phyloP scores from a whole-genome alignment of 2,329 filamentous ascomycete genomes.

The Alternaria sp. region DNA sequence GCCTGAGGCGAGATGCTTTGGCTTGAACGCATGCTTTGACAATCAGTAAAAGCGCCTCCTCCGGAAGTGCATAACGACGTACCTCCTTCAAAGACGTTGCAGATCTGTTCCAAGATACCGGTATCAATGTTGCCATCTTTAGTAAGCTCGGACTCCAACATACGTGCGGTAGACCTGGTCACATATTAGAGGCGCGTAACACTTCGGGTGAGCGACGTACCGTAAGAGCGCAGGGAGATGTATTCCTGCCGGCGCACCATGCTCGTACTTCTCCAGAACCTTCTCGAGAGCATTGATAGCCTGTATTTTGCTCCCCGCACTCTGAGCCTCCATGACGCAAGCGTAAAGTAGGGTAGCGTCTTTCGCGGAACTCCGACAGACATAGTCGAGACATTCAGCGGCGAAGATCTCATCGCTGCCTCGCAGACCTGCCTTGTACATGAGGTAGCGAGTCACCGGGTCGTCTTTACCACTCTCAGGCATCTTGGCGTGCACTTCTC shows the following conservation, averaged over 20 bases:
- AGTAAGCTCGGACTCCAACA: constrained; percentile 54
- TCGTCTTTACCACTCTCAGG: constrained; percentile 64
- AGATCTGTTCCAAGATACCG: constrained; percentile 57
- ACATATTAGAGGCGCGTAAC: constrained; percentile 8
- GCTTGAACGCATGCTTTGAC: constrained; percentile 54
- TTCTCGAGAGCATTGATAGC: constrained; percentile 66
- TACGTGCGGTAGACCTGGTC: constrained; percentile 52
- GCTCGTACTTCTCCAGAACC: constrained; percentile 64
- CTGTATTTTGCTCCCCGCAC: constrained; percentile 66
- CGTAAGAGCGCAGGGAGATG: constrained; percentile 70
- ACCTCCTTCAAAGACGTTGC: constrained; percentile 62
- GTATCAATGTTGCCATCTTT: constrained; percentile 34
- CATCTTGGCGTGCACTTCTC: constrained; percentile 65
- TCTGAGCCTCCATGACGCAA: constrained; percentile 78
- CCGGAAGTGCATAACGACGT: background rate
- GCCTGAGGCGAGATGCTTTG: constrained; percentile 51
- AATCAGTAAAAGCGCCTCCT: constrained; percentile 44
- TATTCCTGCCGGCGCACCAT: constrained; percentile 55
- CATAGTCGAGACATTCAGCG: constrained; percentile 66
- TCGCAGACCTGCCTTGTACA: constrained; percentile 75
- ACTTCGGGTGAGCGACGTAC: constrained; percentile 56
- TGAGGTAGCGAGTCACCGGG: constrained; percentile 72
- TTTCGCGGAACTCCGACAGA: constrained; percentile 62
- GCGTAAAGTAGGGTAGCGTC: constrained; percentile 75
- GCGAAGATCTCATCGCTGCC: constrained; percentile 64